These are phyloP conservation scores for Stipa capillata DNA, from an alignment of 176 grass and related monocot species.

Conservation along the genomic window DNA sequence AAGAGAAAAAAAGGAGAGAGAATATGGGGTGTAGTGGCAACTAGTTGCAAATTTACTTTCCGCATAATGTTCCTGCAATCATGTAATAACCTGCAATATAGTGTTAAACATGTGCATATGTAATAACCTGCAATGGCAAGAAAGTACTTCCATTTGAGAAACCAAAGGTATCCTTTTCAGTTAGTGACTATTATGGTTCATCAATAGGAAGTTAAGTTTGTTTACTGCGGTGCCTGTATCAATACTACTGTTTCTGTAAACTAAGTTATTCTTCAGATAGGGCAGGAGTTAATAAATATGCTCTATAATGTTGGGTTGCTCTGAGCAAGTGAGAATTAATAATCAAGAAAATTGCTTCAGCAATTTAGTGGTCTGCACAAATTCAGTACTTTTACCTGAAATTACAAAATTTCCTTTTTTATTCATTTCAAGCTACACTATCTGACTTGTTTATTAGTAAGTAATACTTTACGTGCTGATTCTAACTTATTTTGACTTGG, in stretches of 20 bases:
- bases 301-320: background rate
- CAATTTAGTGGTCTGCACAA: background rate
- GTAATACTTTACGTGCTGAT: conserved; percentile 2
- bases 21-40: too few relatives aligned
- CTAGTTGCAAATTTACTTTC: too few relatives aligned
- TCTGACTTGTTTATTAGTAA: background rate
- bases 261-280: background rate
- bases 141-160: background rate
- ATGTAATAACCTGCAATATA: background rate
- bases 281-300: background rate
- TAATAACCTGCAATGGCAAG: background rate
- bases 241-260: background rate
- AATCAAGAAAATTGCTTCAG: background rate
- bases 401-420: background rate
- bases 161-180: background rate
- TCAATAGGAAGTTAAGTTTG: background rate
- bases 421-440: background rate
- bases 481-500: conserved; percentile 6
- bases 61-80: background rate
- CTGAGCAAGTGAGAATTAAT: background rate
- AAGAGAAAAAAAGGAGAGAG: too few relatives aligned
- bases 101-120: background rate
- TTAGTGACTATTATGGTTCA: background rate
- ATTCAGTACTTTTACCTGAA: background rate
- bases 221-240: background rate